Evolutionary conservation across 331 rosid genomes (phyloP), one percentile per base, ranked within the genome.

Genomic region (Erythrophleum ivorense): DNA sequence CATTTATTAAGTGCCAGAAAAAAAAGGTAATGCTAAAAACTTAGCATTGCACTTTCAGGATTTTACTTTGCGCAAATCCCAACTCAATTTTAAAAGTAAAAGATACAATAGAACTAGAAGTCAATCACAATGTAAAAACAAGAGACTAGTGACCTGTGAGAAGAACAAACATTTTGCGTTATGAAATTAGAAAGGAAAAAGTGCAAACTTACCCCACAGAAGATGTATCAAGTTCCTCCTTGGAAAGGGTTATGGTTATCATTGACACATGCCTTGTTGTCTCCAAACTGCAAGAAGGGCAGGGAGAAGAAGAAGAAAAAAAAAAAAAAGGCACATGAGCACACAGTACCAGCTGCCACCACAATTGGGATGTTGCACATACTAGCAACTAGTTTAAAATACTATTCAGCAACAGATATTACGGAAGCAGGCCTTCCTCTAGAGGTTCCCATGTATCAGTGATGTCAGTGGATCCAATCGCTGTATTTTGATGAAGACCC

Each of bases 341-440:
- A 68, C 4, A 14, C 15, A 55, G 57, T 57, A 58, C 53, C 49
- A 55, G 58, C 29, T 52, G 10, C 33, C 43, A 77, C 34, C 12
- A 7, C 14, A 8, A 71, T 43, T 81, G 36, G 40, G 58, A 71
- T 50, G 34, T 49, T 65, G 13, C 69, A 45, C 68, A 78, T 45
- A 21, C 7, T 19, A 16, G 64, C 21, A 53, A 67, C 68, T 24
- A 49, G 31, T 34, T 74, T 71, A 63, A 69, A 71, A 59, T 18
- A n/a, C 1, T 6, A 78, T 5, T 73, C 12, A 67, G 43, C 85
- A 54, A 70, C 14, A 21, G 64, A 54, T 15, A 92, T 92, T 86
- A 94, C 98, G 97, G 96, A 74, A 91, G 91, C 65, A 94, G 94
- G 93, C 97, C 98, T 90, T 94, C 98, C 85, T 94, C 98, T 21